phyloP scores from a whole-genome alignment of 179 eudicot species.

The Corrigiola litoralis region DNA sequence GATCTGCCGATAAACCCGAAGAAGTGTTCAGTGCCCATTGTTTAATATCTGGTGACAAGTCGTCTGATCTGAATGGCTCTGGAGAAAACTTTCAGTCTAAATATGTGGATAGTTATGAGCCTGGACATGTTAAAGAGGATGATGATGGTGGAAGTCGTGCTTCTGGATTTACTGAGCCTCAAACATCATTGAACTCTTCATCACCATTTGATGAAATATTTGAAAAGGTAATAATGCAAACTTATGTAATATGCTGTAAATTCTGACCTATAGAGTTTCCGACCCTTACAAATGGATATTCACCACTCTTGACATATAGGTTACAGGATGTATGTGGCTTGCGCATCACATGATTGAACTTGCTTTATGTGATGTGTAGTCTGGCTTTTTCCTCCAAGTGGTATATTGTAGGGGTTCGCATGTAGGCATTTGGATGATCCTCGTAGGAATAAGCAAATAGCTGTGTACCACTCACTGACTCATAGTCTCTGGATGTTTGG shows the following conservation, averaged over 20 bases:
- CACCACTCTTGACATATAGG: background rate
- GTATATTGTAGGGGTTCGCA: too few species aligned
- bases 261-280: background rate
- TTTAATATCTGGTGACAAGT: conserved; percentile 13
- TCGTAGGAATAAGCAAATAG: too few species aligned
- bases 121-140: conserved; percentile 17
- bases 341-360: background rate
- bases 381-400: background rate
- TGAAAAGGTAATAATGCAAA: conserved; percentile 23
- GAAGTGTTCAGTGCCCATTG: background rate
- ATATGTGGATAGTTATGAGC: conserved; percentile 5
- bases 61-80: conserved; percentile 19
- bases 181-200: conserved; percentile 11
- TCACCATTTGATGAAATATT: conserved; percentile 25
- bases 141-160: conserved; percentile 13
- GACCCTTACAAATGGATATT: background rate
- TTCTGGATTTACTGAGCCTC: conserved; percentile 6
- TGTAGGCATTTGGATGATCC: too few species aligned
- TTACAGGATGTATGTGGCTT: background rate
- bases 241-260: background rate
- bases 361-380: background rate
- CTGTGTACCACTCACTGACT: too few species aligned
- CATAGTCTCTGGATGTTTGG: too few species aligned
- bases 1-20: conserved; percentile 14
- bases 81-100: conserved; percentile 7